Conservation (phyloP, 73 alveolate genomes). For the Paramecium octaurelia region DNA sequence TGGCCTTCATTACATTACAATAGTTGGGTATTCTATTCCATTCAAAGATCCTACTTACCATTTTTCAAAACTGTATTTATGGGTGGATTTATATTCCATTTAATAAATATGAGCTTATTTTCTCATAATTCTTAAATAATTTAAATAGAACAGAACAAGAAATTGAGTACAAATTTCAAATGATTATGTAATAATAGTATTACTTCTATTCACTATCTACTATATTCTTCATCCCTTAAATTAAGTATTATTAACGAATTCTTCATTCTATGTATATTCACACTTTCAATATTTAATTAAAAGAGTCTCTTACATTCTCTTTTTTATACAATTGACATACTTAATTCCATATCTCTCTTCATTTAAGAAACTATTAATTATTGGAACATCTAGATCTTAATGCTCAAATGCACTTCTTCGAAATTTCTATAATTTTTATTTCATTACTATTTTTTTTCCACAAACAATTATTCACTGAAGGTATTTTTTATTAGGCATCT, state of each 20-base stretch:
- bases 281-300: neutral
- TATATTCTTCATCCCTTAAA: neutral
- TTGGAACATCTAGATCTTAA: neutral
- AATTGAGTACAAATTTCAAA: constrained; percentile 14
- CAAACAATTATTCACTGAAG: neutral
- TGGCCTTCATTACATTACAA: constrained; percentile 3
- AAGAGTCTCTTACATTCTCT: constrained; percentile 13
- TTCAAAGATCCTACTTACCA: neutral
- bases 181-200: neutral
- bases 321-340: neutral
- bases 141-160: neutral
- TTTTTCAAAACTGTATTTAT: too few species aligned
- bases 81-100: neutral
- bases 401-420: neutral
- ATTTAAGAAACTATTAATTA: neutral
- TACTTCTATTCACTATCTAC: neutral
- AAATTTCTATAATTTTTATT: too few species aligned
- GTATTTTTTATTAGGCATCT: neutral
- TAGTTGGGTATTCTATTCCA: neutral
- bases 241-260: neutral
- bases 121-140: neutral
- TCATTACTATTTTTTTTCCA: neutral
- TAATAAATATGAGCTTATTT: neutral
- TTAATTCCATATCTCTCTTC: neutral
- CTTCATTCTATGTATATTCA: neutral